Base-by-base conservation (phyloP, 345 rosid species). In the Populus ilicifolia region DNA sequence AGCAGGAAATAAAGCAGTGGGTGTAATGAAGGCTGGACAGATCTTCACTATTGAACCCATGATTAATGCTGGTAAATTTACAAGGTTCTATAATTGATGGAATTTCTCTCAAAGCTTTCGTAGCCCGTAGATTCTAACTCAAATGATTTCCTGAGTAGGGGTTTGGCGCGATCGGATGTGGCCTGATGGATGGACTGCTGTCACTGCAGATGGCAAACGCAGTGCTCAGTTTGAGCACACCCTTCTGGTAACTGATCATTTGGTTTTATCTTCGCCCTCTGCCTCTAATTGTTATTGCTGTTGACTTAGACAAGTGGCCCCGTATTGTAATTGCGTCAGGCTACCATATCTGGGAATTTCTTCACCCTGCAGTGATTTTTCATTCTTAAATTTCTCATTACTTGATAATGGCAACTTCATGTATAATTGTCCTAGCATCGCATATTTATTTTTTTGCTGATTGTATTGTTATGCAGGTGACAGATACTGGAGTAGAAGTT, bases 171-270 rank as follows among this genome's bases (percentile, higher is more conserved):
- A 96, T 84, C 87, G 89, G 38, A 89, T 87, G 92, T 96, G 98
- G 99, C 99, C 99, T 50, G 99, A 96, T 78, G 96, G 99, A 75
- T 96, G 99, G 99, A 93, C 99, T 74, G 98, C 91, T 43, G 99
- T 91, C 43, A 87, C 98, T 5, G 92, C 89, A 1, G 99, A 96
- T 86, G 99, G 99, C 52, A 95, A 92, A 83, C 86, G 93, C 81
- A 95, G 99, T 66, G 98, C 99, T 77, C 99, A 93, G 88, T 96
- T 96, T 85, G 99, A 96, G 87, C 99, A 96, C 77, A 93, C 98
- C 0, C 96, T 96, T 77, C 67, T 96, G 94, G 99, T 92, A 86
- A 85, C 20, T 41, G 3, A 70, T 38, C 77, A 2, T 75, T 72
- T 56, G 30, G 33, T 5, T 36, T 33, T 36, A 16, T 36, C 27